phyloP scores from a whole-genome alignment of 768 basidiomycete species.

The Polyporus arcularius region DNA sequence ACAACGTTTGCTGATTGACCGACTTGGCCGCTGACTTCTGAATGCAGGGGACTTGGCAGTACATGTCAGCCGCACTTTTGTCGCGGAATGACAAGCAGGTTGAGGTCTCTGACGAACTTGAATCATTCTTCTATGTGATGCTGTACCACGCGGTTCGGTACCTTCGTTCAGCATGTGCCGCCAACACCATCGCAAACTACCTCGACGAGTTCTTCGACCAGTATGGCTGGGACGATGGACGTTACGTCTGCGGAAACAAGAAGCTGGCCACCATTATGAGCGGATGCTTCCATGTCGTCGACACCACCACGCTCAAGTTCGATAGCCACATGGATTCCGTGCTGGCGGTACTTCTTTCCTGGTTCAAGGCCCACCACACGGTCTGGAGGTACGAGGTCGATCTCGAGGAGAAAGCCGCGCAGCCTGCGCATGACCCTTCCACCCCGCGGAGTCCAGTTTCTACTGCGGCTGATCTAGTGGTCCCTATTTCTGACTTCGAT shows the following conservation, averaged over 20 bases:
- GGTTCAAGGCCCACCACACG: neutral
- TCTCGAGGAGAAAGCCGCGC: too few relatives aligned
- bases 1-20: too few relatives aligned
- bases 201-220: conserved; percentile 1
- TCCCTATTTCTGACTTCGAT: too few relatives aligned
- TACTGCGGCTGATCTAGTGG: too few relatives aligned
- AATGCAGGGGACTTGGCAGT: neutral
- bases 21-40: too few relatives aligned
- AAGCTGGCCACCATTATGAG: neutral
- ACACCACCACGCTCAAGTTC: neutral
- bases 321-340: neutral
- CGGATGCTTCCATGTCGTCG: neutral
- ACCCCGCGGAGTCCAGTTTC: too few relatives aligned
- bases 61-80: neutral
- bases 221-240: neutral
- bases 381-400: neutral
- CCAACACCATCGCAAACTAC: neutral
- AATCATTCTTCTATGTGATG: conserved; percentile 7
- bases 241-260: neutral
- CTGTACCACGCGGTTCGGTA: neutral
- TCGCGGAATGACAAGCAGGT: neutral
- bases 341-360: neutral
- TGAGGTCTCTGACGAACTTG: conserved; percentile 5
- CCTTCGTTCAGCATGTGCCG: neutral
- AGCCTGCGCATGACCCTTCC: too few relatives aligned